phyloP scores from a whole-genome alignment of 225 moss, liverwort and hornwort species.

The Neckera pumila region DNA sequence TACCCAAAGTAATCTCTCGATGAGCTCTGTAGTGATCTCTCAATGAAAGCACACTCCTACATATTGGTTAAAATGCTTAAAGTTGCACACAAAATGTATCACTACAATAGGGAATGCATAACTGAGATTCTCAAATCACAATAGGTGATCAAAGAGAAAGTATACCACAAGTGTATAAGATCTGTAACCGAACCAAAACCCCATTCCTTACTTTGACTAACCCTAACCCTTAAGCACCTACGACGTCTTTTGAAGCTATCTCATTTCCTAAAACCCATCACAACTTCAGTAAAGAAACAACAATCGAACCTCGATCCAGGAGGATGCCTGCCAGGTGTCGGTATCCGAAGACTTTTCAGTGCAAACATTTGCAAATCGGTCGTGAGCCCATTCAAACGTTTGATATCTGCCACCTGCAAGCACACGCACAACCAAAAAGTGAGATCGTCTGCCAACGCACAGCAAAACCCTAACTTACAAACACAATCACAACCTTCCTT shows the following conservation, averaged over 20 bases:
- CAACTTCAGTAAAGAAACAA: background rate
- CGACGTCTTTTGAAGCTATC: background rate
- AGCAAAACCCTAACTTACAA: background rate
- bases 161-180: background rate
- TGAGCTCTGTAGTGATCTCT: background rate
- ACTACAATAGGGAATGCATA: background rate
- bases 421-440: background rate
- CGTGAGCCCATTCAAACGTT: constrained; percentile 88
- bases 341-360: constrained; percentile 72
- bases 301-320: constrained; percentile 42
- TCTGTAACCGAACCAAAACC: background rate
- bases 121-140: background rate
- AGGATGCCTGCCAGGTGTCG: constrained; percentile 82
- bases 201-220: background rate
- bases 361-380: constrained; percentile 98
- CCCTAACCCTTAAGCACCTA: background rate
- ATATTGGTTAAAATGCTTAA: background rate
- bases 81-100: background rate
- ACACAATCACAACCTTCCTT: background rate
- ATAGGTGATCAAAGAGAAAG: background rate
- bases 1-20: background rate
- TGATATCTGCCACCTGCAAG: constrained; percentile 85
- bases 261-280: background rate
- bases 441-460: background rate
- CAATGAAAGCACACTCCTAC: background rate